Base-by-base conservation (phyloP, 1,284 basidiomycete genomes). In the Leucoagaricus sp. region DNA sequence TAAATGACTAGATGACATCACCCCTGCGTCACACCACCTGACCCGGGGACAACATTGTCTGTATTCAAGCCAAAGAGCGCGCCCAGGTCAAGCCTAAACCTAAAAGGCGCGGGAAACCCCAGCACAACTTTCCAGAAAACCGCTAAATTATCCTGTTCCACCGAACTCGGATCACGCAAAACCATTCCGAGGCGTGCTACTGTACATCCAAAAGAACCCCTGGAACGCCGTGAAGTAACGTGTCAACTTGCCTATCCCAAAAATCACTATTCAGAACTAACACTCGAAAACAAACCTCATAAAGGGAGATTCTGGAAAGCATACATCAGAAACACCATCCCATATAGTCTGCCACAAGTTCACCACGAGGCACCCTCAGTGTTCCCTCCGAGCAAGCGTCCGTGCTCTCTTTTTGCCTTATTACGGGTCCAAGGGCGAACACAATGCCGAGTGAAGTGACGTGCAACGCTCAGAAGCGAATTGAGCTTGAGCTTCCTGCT, bases 301-400 rank as follows among this genome's bases (percentile, higher is more conserved):
- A 33, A 33, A 33, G 13, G 31, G 7, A 7, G 7, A 33, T 41
- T 41, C 40, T 23, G 19, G 40, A 41, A 41, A n/a, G 12, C 6
- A 41, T 21, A 41, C 49, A 42, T 34, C 40, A n/a, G 34, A 53
- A 19, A 10, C 8, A 17, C 23, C 15, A 8, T 44, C 23, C 47
- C 41, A 36, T 42, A 19, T 41, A 45, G 19, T 21, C 26, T 34
- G 42, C 54, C 54, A 31, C 41, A 41, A 45, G 54, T 49, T 28
- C 17, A 36, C 54, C 54, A 55, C 28, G 54, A 55, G 54, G 54
- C 23, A 10, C 25, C 36, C 4, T 38, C 36, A 38, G 17, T 13
- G 13, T 38, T 21, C n/a, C n/a, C n/a, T n/a, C n/a, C n/a, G n/a
- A n/a, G n/a, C n/a, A n/a, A n/a, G n/a, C n/a, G n/a, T n/a, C n/a